phyloP scores from a whole-genome alignment of 345 rosid species.

The Populus simonii region DNA sequence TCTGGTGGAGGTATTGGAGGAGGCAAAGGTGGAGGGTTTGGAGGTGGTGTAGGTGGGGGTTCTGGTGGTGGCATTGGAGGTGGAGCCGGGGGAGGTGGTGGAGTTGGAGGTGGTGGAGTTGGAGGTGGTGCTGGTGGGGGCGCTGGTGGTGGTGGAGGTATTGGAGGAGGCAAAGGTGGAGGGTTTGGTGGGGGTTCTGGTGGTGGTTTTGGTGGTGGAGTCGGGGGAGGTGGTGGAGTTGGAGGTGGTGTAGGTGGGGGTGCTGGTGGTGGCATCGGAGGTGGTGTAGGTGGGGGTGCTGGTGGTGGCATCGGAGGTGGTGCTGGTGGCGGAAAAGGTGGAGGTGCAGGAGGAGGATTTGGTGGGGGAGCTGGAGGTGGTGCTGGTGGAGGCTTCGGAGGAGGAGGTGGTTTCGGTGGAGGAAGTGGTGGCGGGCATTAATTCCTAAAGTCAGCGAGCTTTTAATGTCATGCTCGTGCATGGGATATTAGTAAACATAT shows the following conservation, averaged over 20 bases:
- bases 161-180: no score
- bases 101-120: accelerated
- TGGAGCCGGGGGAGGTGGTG: conserved; percentile 3
- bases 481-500: neutral
- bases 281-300: no score
- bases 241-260: no score
- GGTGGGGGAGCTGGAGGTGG: conserved; percentile 33
- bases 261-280: no score
- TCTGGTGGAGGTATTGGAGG: neutral
- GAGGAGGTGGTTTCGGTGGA: neutral
- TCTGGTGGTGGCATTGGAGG: neutral
- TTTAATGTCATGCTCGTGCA: neutral
- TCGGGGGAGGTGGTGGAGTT: no score
- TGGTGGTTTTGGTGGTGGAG: no score
- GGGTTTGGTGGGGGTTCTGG: no score
- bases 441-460: neutral
- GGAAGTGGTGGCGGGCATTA: conserved; percentile 16
- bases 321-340: no score
- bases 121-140: neutral
- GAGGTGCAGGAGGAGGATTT: conserved; percentile 30
- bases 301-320: no score
- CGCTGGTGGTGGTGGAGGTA: conserved; percentile 22
- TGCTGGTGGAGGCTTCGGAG: conserved; percentile 6
- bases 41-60: neutral
- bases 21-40: neutral